These are phyloP conservation scores for Naganishia kalamii DNA, from an alignment of 768 basidiomycete genomes.

Conservation along the genomic window DNA sequence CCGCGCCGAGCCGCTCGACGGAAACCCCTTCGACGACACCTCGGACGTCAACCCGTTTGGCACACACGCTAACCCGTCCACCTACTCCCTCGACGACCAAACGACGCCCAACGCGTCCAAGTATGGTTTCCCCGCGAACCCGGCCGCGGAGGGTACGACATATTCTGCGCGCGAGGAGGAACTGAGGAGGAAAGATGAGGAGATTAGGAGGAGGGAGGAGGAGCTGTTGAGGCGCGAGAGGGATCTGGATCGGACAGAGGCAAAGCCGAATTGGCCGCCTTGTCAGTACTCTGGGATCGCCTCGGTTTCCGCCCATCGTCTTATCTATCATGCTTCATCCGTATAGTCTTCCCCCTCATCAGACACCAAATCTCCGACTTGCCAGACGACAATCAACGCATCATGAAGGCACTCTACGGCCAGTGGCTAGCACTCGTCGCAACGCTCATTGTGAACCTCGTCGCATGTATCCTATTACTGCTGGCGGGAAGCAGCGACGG, in stretches of 20 bases:
- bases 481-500: conserved; percentile 63
- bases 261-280: conserved; percentile 83
- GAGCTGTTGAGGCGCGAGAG: conserved; percentile 72
- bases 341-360: conserved; percentile 80
- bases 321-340: conserved; percentile 17
- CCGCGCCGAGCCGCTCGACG: conserved; percentile 29
- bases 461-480: conserved; percentile 81
- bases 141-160: conserved; percentile 19
- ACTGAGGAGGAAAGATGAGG: conserved; percentile 50
- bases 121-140: conserved; percentile 18
- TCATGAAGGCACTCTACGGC: conserved; percentile 80
- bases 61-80: conserved; percentile 33
- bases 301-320: conserved; percentile 17
- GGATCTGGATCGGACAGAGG: conserved; percentile 46
- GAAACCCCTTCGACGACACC: conserved; percentile 39
- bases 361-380: conserved; percentile 89
- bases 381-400: conserved; percentile 66
- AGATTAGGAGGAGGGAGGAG: conserved; percentile 68
- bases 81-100: conserved; percentile 37
- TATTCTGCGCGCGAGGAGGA: conserved; percentile 28
- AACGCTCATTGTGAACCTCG: conserved; percentile 80
- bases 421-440: conserved; percentile 84
- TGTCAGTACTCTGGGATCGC: conserved; percentile 53
- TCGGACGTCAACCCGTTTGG: conserved; percentile 35
- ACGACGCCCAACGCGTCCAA: conserved; percentile 22